phyloP scores from a whole-genome alignment of 768 basidiomycete genomes.

The Lactarius sp. region DNA sequence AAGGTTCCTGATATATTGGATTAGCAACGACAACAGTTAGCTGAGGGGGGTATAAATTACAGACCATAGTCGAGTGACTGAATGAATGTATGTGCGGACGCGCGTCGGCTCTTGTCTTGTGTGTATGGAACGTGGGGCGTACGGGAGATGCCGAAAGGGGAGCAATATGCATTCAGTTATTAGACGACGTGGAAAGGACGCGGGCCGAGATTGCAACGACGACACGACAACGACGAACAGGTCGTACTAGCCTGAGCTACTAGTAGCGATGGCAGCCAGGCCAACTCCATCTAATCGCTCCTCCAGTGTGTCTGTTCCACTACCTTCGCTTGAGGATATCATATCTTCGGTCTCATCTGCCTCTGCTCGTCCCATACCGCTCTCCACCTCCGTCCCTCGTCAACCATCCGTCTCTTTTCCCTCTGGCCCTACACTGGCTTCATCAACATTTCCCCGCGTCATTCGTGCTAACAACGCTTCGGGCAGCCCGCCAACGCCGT shows the following conservation, averaged over 20 bases:
- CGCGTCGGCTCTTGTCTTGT: background rate
- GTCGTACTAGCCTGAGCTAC: background rate
- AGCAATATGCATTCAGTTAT: background rate
- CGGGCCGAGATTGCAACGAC: background rate
- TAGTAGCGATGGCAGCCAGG: constrained; percentile 33
- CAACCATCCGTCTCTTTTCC: constrained; percentile 37
- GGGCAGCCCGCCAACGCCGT: constrained; percentile 26
- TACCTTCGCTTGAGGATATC: constrained; percentile 57
- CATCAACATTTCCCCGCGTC: constrained; percentile 59
- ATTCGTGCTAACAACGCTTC: constrained; percentile 52
- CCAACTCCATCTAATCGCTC: constrained; percentile 53
- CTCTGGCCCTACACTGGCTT: constrained; percentile 42
- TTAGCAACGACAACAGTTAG: background rate
- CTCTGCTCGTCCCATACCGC: constrained; percentile 42
- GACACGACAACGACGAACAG: background rate
- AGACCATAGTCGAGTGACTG: constrained; percentile 16
- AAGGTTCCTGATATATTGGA: constrained; percentile 37
- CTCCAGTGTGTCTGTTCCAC: constrained; percentile 61
- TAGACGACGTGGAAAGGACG: background rate
- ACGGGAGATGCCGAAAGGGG: constrained; percentile 4
- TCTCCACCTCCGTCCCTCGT: constrained; percentile 43
- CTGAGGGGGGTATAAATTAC: background rate
- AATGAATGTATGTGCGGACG: background rate
- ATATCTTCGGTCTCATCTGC: constrained; percentile 48
- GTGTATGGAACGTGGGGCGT: background rate